Base-by-base conservation (phyloP, 1,284 basidiomycete genomes). In the Sanghuangporus weigelae region DNA sequence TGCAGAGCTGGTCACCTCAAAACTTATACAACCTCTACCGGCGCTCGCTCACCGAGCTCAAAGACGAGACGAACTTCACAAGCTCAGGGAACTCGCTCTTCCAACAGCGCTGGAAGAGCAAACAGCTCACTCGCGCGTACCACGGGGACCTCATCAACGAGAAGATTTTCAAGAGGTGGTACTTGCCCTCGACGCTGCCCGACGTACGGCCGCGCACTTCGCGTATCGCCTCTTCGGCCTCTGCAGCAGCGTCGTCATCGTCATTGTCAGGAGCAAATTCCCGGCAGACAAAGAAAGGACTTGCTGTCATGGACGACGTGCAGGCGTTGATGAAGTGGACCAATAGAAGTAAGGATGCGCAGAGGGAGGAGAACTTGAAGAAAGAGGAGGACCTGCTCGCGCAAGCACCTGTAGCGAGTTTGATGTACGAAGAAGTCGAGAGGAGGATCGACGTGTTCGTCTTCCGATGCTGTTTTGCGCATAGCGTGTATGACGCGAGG, bases 121-220 rank as follows among this genome's bases (percentile, higher is more conserved):
- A 98, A 76, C 84, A 89, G n/a, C 85, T 96, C 66, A 84, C 95
- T 38, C 88, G 96, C 63, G 95, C 87, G 3, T 99, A 99, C 80
- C 96, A 99, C 74, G 96, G 96, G 46, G 96, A 99, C 81, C 92
- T 87, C 76, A 95, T 98, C 67, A 89, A 89, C 62, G 94, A 96
- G 78, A 92, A 90, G 71, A 87, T 89, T 48, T 98, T 98, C 84
- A 96, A 96, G 75, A 87, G 92, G 59, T 96, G 95, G 92, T 98
- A 95, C 75, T 84, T 99, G 23, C 96, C 96, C 10, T 81, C 85
- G 63, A 87, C 84, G 0, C 80, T 99, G 12, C 96, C 96, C 0
- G 91, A 93, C 68, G 92, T 97, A 60, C 88, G 92, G 56, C 86
- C 89, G 6, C 79, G 77, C 62, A 71, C 59, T 67, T 74, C 77